Evolutionary conservation across 345 rosid genomes (phyloP), one percentile per base, ranked within the genome.

Genomic region (Citrus maxima): DNA sequence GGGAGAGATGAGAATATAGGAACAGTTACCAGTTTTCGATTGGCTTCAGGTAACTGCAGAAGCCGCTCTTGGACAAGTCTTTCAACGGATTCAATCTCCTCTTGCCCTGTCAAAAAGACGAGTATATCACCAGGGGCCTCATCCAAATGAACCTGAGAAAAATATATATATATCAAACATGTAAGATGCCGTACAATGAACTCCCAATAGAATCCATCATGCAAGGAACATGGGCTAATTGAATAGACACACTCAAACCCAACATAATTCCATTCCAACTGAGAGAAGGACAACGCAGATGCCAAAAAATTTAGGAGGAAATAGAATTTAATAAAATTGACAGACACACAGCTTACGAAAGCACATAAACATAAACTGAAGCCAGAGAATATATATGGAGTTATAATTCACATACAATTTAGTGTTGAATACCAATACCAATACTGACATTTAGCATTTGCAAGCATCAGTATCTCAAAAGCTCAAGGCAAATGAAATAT

Each of bases 81-180:
- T 82, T 93, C 96, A 75, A 90, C 92, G 12, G 95, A 85, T 85
- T 95, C 99, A 66, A 95, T 95, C 81, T 93, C 98, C 87, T 95
- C 98, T 92, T 95, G 97, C 64, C 98, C 99, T 55, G 98, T 95
- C 78, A 95, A 87, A 79, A 95, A 95, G 54, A 92, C 99, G 80
- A 95, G 95, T 78, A 95, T 80, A 86, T 95, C 99, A 81, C 98
- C 99, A 19, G 91, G 88, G 78, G 79, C 85, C 84, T 93, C 98
- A 72, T 88, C 91, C 86, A 84, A 80, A 84, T 93, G 99, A 80
- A 95, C 89, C 98, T 95, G 80, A 81, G 27, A 54, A 79, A 81
- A 61, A 10, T 0, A 38, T 35, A n/a, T 32, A 70, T 30, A 46
- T 28, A 49, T 51, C 14, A 49, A 38, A 65, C 38, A 74, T 27